These are phyloP conservation scores for Gaultheria prostrata DNA, from an alignment of 148 eudicot genomes.

Conservation along the genomic window DNA sequence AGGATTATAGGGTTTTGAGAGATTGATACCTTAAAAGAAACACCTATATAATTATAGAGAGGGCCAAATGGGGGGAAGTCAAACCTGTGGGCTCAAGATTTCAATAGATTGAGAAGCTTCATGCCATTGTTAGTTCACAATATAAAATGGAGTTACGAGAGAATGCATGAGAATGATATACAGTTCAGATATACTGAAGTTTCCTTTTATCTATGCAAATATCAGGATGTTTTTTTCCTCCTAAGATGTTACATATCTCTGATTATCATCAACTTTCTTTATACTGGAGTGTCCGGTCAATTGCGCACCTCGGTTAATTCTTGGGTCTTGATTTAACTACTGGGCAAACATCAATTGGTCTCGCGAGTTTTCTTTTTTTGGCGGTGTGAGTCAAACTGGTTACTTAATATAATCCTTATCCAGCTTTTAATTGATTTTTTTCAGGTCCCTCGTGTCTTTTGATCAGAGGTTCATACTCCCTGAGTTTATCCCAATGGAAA, in stretches of 20 bases:
- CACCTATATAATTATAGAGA: too few species aligned
- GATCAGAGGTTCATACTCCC: neutral
- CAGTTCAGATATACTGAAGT: neutral
- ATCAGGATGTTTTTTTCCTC: neutral
- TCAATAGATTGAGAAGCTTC: too few species aligned
- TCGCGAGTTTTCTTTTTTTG: too few species aligned
- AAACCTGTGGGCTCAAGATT: too few species aligned
- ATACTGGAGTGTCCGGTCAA: neutral
- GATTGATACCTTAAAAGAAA: too few species aligned
- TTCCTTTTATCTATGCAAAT: neutral
- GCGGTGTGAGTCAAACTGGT: neutral
- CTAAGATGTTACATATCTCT: neutral
- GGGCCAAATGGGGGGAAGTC: too few species aligned
- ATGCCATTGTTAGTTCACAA: too few species aligned
- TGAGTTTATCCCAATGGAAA: neutral
- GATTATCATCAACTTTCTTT: neutral
- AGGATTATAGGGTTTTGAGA: too few species aligned
- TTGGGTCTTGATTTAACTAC: neutral
- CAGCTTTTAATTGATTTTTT: neutral
- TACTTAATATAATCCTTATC: neutral
- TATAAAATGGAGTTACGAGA: neutral
- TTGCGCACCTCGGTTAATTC: neutral
- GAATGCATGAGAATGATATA: neutral
- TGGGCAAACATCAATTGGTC: neutral
- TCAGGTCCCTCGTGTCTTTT: neutral